Conservation (phyloP, 176 grass and related monocot genomes). For the Miscanthus lutarioriparius region DNA sequence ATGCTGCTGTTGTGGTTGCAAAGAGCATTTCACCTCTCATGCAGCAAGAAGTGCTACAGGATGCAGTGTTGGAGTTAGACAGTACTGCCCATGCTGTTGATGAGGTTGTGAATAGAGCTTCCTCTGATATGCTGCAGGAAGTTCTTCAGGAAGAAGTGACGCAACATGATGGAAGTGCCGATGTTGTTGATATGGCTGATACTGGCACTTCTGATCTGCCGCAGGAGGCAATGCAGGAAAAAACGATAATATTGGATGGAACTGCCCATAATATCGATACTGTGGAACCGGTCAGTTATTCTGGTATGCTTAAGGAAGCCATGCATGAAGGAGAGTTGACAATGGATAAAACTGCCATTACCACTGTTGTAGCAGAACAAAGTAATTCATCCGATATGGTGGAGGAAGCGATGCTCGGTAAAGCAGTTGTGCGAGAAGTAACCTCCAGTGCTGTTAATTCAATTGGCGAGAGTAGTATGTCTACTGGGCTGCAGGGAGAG, state of each 20-base stretch:
- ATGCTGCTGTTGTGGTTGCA: neutral
- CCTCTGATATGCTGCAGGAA: conserved; percentile 8
- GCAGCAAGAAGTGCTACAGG: neutral
- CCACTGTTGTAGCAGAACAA: neutral
- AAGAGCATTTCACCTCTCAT: neutral
- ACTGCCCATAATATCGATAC: conserved; percentile 2
- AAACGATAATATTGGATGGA: neutral
- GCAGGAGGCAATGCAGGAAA: neutral
- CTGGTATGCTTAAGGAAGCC: conserved; percentile 16
- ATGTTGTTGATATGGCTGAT: neutral
- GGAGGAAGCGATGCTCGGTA: conserved; percentile 21
- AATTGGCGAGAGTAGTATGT: conserved; percentile 35
- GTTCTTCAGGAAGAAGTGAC: conserved; percentile 26
- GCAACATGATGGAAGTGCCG: neutral
- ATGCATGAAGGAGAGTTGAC: conserved; percentile 34
- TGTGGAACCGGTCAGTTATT: conserved; percentile 5
- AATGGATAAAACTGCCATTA: conserved; percentile 18
- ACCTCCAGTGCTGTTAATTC: conserved; percentile 14
- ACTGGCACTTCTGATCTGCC: conserved; percentile 10
- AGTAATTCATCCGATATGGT: neutral
- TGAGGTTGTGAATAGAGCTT: neutral
- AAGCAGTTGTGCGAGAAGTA: conserved; percentile 12
- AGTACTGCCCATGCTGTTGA: neutral
- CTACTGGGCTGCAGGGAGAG: conserved; percentile 40
- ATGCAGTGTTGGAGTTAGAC: neutral